Percentiles rank a stretch among this genome's conserved stretches.
Evolutionary conservation across 2,329 filamentous ascomycete genomes (phyloP).

Genomic region (Fusarium nelsonii): DNA sequence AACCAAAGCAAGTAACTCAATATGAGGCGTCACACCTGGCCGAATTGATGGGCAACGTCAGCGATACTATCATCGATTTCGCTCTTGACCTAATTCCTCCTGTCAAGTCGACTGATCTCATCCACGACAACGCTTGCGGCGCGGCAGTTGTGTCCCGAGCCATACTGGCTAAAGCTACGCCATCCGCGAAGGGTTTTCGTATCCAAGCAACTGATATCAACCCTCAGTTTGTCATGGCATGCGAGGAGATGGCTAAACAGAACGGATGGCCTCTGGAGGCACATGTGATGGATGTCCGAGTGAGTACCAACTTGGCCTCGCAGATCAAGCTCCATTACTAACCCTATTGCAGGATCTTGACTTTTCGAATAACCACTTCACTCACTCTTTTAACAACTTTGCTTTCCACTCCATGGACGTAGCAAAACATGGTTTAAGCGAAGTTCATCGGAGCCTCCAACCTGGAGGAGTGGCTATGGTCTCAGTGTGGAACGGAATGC

Average conservation of each 20-base stretch:
- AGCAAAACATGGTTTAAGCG: not conserved
- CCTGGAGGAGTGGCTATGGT: not conserved
- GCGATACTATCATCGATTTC: not conserved
- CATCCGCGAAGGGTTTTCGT: not conserved
- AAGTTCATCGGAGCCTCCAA: not conserved
- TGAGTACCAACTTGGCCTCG: fast-evolving
- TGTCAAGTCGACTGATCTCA: not conserved
- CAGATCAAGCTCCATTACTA: fast-evolving
- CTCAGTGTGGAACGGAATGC: not conserved
- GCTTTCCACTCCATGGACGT: not conserved
- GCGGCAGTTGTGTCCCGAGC: not conserved
- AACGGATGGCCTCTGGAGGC: not conserved
- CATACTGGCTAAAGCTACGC: not conserved
- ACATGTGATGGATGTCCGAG: conserved; percentile 1
- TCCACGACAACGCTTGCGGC: not conserved
- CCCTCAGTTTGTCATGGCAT: not conserved
- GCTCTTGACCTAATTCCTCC: not conserved
- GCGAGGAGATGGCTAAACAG: not conserved
- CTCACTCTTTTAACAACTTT: conserved; percentile 7
- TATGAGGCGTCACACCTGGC: not conserved
- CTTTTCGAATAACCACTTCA: conserved; percentile 1
- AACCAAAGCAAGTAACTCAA: not conserved
- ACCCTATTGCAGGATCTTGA: not conserved
- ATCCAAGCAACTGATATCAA: conserved; percentile 4
- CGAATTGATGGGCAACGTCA: not conserved